Percentiles rank a stretch among this genome's conserved stretches.
Conservation (phyloP, 352 stramenopile species). For the Aphanomyces astaci region DNA sequence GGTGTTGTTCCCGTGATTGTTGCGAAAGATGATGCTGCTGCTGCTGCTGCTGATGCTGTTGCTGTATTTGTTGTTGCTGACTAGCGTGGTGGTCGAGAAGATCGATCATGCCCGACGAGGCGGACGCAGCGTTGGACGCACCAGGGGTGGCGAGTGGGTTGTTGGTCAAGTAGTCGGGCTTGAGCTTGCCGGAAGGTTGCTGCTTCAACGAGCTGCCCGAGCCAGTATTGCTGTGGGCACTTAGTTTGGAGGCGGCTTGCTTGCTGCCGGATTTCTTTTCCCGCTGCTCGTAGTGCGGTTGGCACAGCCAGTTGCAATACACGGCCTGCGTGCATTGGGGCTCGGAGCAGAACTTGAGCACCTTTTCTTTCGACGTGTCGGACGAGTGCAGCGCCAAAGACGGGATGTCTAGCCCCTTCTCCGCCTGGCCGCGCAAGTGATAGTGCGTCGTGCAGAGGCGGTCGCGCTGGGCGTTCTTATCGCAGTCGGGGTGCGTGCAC, state of each 20-base stretch:
- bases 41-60: background rate
- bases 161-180: background rate
- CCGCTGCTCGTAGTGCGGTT: slow-evolving; percentile 20
- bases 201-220: background rate
- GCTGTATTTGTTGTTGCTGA: background rate
- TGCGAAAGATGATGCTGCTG: background rate
- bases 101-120: slow-evolving; percentile 8
- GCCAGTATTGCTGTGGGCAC: no score
- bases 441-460: slow-evolving; percentile 78
- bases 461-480: slow-evolving; percentile 82
- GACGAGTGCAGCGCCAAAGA: background rate
- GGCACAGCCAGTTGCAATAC: slow-evolving; percentile 23
- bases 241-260: background rate
- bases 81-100: background rate
- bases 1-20: background rate
- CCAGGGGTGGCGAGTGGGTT: no score
- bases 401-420: slow-evolving; percentile 10
- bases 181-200: background rate
- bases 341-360: slow-evolving; percentile 24
- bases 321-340: slow-evolving; percentile 20
- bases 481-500: slow-evolving; percentile 68
- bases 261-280: slow-evolving; percentile 17
- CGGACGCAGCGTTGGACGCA: no score
- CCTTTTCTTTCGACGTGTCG: slow-evolving; percentile 19
- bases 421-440: slow-evolving; percentile 26